These are phyloP conservation scores for Helotiales sp. DNA, from an alignment of 2,329 filamentous ascomycete genomes.

Conservation along the genomic window DNA sequence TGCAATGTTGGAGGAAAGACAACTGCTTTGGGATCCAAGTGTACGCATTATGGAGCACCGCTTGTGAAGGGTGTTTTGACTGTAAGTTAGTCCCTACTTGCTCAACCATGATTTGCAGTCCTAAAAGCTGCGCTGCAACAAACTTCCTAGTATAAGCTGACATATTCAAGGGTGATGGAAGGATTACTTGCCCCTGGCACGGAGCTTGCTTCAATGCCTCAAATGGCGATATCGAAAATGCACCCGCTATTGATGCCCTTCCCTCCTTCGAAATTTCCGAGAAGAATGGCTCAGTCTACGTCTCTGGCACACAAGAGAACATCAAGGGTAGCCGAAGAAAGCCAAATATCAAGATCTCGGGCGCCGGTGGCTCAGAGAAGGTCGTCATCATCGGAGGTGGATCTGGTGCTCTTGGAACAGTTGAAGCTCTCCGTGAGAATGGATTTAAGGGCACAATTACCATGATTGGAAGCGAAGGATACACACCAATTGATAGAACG, in stretches of 20 bases:
- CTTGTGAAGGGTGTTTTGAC: slow-evolving; percentile 83
- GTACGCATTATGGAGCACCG: slow-evolving; percentile 90
- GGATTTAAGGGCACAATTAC: slow-evolving; percentile 81
- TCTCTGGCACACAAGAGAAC: slow-evolving; percentile 74
- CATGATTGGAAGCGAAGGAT: slow-evolving; percentile 79
- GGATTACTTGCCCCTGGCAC: slow-evolving; percentile 94
- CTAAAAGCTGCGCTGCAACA: not conserved
- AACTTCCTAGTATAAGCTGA: not conserved
- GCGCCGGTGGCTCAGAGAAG: slow-evolving; percentile 54
- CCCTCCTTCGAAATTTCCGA: slow-evolving; percentile 79
- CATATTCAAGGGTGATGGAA: slow-evolving; percentile 56
- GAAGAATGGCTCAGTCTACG: slow-evolving; percentile 80
- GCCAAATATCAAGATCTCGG: slow-evolving; percentile 71
- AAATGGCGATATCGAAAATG: slow-evolving; percentile 93
- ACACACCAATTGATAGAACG: slow-evolving; percentile 86
- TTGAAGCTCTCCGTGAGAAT: slow-evolving; percentile 79
- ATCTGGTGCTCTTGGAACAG: slow-evolving; percentile 75
- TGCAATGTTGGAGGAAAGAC: slow-evolving; percentile 75
- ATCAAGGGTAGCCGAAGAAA: slow-evolving; percentile 76
- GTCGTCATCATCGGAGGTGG: slow-evolving; percentile 89
- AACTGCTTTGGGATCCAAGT: slow-evolving; percentile 80
- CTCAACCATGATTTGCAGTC: not conserved
- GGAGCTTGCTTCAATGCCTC: slow-evolving; percentile 92
- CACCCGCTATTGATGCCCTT: slow-evolving; percentile 85
- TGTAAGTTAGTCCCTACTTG: slow-evolving; percentile 26